These are phyloP conservation scores for Trichoderma endophyticum DNA, from an alignment of 2,329 filamentous ascomycete species.

Conservation along the genomic window DNA sequence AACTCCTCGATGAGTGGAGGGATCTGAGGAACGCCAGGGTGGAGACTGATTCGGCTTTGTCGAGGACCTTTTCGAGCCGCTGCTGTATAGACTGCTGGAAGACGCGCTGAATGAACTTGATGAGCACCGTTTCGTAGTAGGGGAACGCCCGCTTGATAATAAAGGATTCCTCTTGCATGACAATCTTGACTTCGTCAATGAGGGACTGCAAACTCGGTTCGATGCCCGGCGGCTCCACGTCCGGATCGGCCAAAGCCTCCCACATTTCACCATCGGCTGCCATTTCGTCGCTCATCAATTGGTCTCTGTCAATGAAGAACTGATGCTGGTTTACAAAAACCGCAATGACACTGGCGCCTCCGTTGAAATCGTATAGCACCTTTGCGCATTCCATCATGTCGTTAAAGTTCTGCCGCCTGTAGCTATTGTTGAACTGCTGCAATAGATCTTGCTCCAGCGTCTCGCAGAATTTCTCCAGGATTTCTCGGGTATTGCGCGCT, in stretches of 20 bases:
- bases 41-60: constrained; percentile 89
- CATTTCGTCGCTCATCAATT: constrained; percentile 85
- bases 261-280: constrained; percentile 72
- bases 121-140: constrained; percentile 89
- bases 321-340: constrained; percentile 98
- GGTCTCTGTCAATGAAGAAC: constrained; percentile 96
- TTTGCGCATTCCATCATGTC: constrained; percentile 97
- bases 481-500: constrained; percentile 71
- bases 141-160: constrained; percentile 97
- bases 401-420: constrained; percentile 90
- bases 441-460: constrained; percentile 91
- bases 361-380: constrained; percentile 92
- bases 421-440: constrained; percentile 96
- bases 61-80: constrained; percentile 88
- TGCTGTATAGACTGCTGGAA: constrained; percentile 99
- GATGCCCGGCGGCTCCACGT: constrained; percentile 84
- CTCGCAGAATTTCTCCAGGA: constrained; percentile 95
- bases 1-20: constrained; percentile 84
- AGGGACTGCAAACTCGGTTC: constrained; percentile 90
- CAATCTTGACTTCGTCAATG: constrained; percentile 89
- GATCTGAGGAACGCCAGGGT: constrained; percentile 88
- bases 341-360: constrained; percentile 90
- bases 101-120: constrained; percentile 89
- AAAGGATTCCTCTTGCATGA: constrained; percentile 94
- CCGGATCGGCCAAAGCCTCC: constrained; percentile 91